Base-by-base conservation (phyloP, 345 rosid species). In the Aethionema arabicum region DNA sequence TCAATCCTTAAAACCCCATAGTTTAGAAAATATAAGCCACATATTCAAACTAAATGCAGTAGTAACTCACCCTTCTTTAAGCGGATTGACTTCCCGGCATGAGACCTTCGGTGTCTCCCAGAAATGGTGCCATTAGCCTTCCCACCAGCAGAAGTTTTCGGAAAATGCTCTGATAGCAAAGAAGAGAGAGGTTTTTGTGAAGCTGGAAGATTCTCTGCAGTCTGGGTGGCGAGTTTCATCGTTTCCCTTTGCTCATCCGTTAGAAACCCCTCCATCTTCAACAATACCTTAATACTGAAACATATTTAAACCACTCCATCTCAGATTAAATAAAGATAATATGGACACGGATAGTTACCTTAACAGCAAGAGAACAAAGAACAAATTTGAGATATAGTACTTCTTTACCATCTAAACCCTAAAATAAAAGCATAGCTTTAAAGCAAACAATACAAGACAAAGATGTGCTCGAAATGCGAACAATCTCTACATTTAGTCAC, bases 241-340 rank as follows among this genome's bases (percentile, higher is more conserved):
- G 55, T 67, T 65, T 92, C 90, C 79, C 99, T 81, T 80, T 92
- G 99, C 69, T 78, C 80, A 12, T 81, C 83, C 8, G 99, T 92
- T 62, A 92, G 72, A 68, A 92, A 87, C 35, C 88, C 97, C 68
- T 83, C 91, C 29, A 89, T 92, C 72, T 66, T 66, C 40, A 14
- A 62, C 14, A 43, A 50, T 70, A 55, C 44, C 63, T 59, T 41
- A 13, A 39, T 12, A 48, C 40, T 49, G 48, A 6, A 52, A 35
- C 53, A 52, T 15, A n/a, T 3, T 44, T 15, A 15, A 46, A 62
- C 1, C 31, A 61, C 31, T 27, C 11, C 32, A 9, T 1, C 40
- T 6, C 44, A 29, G 32, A 39, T 30, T 38, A 6, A 13, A 15
- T 0, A 15, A 2, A 40, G 4, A 3, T 3, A 42, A 38, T 9